Evolutionary conservation across 371 early-diverging fungal species (phyloP).

Genomic region (Mucor indicus): DNA sequence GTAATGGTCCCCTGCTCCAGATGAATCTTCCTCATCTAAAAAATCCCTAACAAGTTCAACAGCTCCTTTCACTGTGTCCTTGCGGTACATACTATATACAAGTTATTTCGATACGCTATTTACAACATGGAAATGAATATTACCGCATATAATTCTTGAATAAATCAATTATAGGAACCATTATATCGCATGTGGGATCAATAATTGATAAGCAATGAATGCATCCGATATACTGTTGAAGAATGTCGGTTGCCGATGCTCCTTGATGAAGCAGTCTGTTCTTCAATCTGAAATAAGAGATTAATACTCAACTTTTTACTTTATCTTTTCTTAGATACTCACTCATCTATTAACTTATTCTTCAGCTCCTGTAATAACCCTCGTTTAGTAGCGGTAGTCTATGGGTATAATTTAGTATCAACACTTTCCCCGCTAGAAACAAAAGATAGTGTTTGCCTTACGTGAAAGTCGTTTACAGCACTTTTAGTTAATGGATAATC

Average conservation of each 20-base stretch:
- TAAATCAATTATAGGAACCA: constrained; percentile 23
- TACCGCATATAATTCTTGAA: constrained; percentile 30
- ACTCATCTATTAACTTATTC: constrained; percentile 26
- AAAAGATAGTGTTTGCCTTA: constrained; percentile 13
- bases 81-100: constrained; percentile 16
- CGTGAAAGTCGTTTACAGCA: constrained; percentile 26
- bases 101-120: background rate
- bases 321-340: background rate
- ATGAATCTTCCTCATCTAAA: constrained; percentile 12
- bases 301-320: background rate
- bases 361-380: constrained; percentile 12
- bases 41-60: constrained; percentile 26
- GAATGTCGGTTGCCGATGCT: constrained; percentile 27
- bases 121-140: background rate
- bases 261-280: constrained; percentile 35
- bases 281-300: constrained; percentile 16
- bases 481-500: constrained; percentile 29
- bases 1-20: constrained; percentile 1
- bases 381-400: constrained; percentile 17
- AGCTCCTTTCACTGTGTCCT: constrained; percentile 23
- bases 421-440: background rate
- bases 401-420: background rate
- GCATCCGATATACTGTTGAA: constrained; percentile 33
- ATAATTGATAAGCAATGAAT: constrained; percentile 26
- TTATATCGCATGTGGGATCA: constrained; percentile 32